These are phyloP conservation scores for Xylariaceae sp. DNA, from an alignment of 2,329 filamentous ascomycete species.

Conservation along the genomic window DNA sequence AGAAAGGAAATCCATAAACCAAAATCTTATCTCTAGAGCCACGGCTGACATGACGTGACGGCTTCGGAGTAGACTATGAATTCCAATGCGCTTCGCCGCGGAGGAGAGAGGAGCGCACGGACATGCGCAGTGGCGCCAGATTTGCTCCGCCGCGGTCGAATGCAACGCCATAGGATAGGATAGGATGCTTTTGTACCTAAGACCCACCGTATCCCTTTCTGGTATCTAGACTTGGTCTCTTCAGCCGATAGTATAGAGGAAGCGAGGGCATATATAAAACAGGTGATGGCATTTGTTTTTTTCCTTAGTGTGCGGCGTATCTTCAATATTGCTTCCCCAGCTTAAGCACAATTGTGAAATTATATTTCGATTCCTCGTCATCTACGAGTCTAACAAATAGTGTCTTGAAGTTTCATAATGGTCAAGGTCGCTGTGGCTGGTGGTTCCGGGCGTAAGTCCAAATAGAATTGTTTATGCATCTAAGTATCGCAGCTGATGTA, in stretches of 20 bases:
- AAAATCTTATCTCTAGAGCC: no score
- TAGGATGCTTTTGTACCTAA: no score
- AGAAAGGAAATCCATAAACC: no score
- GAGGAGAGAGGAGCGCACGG: constrained; percentile 6
- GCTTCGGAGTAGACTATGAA: no score
- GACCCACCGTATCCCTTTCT: neutral
- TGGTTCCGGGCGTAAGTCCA: constrained; percentile 49
- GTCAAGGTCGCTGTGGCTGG: constrained; percentile 53
- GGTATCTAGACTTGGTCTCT: no score
- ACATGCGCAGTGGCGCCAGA: neutral
- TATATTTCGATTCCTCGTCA: no score
- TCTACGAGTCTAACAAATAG: no score
- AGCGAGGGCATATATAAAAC: neutral
- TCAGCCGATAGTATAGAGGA: neutral
- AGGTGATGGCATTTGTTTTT: neutral
- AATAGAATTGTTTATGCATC: neutral
- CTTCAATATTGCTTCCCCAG: no score
- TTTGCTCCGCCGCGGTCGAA: constrained; percentile 25
- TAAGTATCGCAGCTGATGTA: neutral
- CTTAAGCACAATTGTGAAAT: no score
- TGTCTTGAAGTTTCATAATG: constrained; percentile 44
- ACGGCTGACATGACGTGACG: no score
- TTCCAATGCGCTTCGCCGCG: constrained; percentile 8
- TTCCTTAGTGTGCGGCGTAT: no score
- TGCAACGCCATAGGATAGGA: neutral